Evolutionary conservation across 805 yeast species (phyloP), one percentile per base, ranked within the genome.

Genomic region (Martiniozyma abietophila): DNA sequence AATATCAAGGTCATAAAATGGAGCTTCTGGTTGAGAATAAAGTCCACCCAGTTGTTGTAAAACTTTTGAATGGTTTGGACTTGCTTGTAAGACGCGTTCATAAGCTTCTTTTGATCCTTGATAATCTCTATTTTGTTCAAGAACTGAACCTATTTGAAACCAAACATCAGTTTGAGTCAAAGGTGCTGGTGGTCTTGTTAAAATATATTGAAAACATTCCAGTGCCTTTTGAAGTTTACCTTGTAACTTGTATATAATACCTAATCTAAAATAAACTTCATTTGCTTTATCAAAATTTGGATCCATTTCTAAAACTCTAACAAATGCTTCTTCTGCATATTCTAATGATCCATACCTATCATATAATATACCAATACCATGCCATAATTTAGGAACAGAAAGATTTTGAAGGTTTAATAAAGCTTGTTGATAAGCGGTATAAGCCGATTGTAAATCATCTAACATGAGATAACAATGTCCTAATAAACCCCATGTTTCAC

Each of bases 241-340:
- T 60, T 89, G 97, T 58, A 88, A 94, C 62, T 92, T 92, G 65
- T 92, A 92, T 33, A 92, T 89, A 55, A 92, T 88, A 9, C 98
- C 98, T 48, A 92, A 69, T 40, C 98, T 69, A 72, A 92, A 92
- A 57, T 92, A 92, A 45, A 92, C 94, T 55, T 92, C 98, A 51
- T 84, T 82, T 18, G 95, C 89, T 62, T 92, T 92, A 50, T 92
- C 97, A 49, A 92, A 89, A 53, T 84, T 78, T 31, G 96, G 95
- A 59, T 92, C 97, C 67, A 92, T 74, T 55, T 88, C 96, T 56
- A 92, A 65, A 9, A 92, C 98, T 48, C 95, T 76, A 27, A 94
- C 94, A 62, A 92, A 89, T 4, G 98, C 97, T 59, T 92, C 98
- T 58, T 92, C 98, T 4, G 98, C 98, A 51, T 89, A 92, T 61